Evolutionary conservation across 768 basidiomycete species (phyloP).

Genomic region (Podaxis sp.): DNA sequence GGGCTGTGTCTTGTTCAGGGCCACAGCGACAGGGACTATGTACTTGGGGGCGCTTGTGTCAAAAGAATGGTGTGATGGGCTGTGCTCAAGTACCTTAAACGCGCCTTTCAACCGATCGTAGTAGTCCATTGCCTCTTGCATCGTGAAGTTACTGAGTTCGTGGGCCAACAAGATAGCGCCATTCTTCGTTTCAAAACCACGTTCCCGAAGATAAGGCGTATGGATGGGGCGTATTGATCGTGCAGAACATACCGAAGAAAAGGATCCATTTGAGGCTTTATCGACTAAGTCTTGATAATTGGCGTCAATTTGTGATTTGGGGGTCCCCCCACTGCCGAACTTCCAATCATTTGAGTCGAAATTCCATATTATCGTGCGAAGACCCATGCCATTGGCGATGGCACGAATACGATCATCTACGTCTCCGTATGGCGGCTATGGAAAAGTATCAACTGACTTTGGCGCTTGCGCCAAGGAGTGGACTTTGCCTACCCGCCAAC

Average conservation of each 20-base stretch:
- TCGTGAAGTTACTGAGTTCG: slow-evolving; percentile 60
- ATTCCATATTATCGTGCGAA: slow-evolving; percentile 74
- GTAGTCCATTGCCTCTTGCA: slow-evolving; percentile 56
- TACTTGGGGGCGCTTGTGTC: slow-evolving; percentile 25
- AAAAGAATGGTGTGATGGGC: background rate
- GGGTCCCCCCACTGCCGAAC: slow-evolving; percentile 45
- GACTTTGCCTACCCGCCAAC: slow-evolving; percentile 48
- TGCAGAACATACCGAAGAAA: slow-evolving; percentile 29
- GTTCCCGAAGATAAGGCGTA: background rate
- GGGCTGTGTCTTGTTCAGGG: slow-evolving; percentile 48
- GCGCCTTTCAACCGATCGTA: slow-evolving; percentile 41
- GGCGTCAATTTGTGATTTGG: slow-evolving; percentile 42
- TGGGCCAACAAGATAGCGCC: slow-evolving; percentile 58
- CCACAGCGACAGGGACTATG: slow-evolving; percentile 53
- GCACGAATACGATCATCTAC: slow-evolving; percentile 75
- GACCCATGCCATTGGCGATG: slow-evolving; percentile 63
- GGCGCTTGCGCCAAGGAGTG: background rate
- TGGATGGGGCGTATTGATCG: background rate
- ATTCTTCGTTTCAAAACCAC: slow-evolving; percentile 23
- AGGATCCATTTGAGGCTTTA: slow-evolving; percentile 41
- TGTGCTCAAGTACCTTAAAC: slow-evolving; percentile 36
- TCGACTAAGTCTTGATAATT: slow-evolving; percentile 56
- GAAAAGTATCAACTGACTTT: background rate
- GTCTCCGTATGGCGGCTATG: slow-evolving; percentile 62
- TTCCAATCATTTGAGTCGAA: slow-evolving; percentile 77